Percentiles rank a stretch among this genome's conserved stretches.
Evolutionary conservation across 805 yeast genomes (phyloP).

Genomic region (Lachancea quebecensis): DNA sequence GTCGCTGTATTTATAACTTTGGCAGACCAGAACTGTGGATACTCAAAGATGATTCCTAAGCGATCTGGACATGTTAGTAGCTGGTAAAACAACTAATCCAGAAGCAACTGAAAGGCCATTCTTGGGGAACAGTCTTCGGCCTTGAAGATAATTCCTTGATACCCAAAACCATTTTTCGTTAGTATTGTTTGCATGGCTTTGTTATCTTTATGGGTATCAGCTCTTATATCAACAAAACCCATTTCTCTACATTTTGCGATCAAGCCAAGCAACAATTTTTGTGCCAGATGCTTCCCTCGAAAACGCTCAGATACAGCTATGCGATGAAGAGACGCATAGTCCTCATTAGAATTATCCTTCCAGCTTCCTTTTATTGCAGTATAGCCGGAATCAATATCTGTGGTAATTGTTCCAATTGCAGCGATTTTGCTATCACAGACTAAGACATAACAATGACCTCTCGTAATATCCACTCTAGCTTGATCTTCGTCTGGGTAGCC

Average conservation of each 20-base stretch:
- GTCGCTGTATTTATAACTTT: no score
- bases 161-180: background rate
- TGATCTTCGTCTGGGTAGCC: slow-evolving; percentile 1
- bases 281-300: background rate
- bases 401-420: slow-evolving; percentile 2
- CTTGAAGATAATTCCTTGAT: background rate
- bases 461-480: background rate
- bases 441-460: slow-evolving; percentile 1
- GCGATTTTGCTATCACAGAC: background rate
- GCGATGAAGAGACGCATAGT: slow-evolving; percentile 3
- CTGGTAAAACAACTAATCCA: no score
- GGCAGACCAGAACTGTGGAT: no score
- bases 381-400: slow-evolving; percentile 1
- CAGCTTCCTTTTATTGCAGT: slow-evolving; percentile 1
- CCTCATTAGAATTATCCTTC: background rate
- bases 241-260: background rate
- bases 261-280: background rate
- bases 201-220: slow-evolving; percentile 2
- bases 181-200: slow-evolving; percentile 1
- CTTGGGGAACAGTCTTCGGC: background rate
- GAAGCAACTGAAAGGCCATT: background rate
- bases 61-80: no score
- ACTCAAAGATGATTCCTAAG: no score
- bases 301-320: slow-evolving; percentile 1
- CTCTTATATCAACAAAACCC: slow-evolving; percentile 3